These are phyloP conservation scores for Dendryphion nanum DNA, from an alignment of 2,329 filamentous ascomycete species.

Conservation along the genomic window DNA sequence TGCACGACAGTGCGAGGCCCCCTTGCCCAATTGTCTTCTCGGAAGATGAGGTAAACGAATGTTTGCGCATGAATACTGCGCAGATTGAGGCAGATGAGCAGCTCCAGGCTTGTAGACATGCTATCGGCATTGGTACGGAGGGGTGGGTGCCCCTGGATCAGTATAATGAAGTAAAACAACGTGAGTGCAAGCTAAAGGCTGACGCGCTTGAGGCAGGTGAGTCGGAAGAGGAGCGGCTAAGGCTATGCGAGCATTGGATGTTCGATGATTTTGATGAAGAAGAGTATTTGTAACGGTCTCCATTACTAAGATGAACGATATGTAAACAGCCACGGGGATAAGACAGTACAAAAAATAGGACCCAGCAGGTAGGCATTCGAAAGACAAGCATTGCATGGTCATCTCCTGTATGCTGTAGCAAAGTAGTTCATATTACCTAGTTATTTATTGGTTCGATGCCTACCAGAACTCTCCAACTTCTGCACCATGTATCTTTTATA, in stretches of 20 bases:
- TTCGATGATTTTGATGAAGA: slow-evolving; percentile 35
- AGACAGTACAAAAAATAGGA: no score
- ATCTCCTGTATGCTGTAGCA: no score
- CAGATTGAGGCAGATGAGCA: slow-evolving; percentile 24
- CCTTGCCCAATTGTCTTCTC: slow-evolving; percentile 21
- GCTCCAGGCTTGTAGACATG: slow-evolving; percentile 20
- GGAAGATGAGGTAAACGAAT: slow-evolving; percentile 19
- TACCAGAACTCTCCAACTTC: no score
- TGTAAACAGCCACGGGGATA: no score
- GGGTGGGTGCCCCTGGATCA: slow-evolving; percentile 27
- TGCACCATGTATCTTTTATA: no score
- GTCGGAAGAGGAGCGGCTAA: slow-evolving; percentile 16
- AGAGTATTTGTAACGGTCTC: slow-evolving; percentile 16
- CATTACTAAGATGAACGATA: no score
- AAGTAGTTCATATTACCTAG: no score
- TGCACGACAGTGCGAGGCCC: slow-evolving; percentile 2
- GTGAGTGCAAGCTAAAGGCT: slow-evolving; percentile 18
- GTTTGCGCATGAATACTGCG: slow-evolving; percentile 16
- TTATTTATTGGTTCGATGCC: no score
- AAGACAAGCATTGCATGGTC: no score
- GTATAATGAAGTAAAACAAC: slow-evolving; percentile 19
- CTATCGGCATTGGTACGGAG: slow-evolving; percentile 22
- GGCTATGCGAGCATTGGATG: slow-evolving; percentile 21
- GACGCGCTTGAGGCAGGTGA: slow-evolving; percentile 22
- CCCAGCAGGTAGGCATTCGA: no score